Evolutionary conservation across 2,329 filamentous ascomycete genomes (phyloP), one percentile per base, ranked within the genome.

Genomic region (Cladosporium sp.): DNA sequence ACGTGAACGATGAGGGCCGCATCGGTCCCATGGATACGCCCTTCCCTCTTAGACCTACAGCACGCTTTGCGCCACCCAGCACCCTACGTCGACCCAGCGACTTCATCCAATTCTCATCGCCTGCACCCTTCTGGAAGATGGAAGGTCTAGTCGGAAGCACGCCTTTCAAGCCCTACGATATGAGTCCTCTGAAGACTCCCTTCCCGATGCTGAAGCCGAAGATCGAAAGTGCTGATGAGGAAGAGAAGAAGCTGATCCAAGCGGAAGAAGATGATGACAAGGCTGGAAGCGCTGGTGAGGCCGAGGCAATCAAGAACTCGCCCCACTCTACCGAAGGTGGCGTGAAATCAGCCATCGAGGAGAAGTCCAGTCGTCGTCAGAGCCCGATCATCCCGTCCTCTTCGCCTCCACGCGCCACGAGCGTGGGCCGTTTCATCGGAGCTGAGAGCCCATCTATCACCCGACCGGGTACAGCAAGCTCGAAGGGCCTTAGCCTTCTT

Each of bases 81-180:
- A 94, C 91, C 6, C 88, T 90, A 5, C 90, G 93, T 74, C 84
- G 91, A 64, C 92, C 92, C 11, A 93, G 90, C 74, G 90, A 93
- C 73, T 91, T 92, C 76, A 92, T 94, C 86, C 91, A 91, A 36
- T 93, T 92, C 54, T 92, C 89, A 71, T 93, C 90, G 34, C 92
- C 92, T 0, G 92, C 92, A 0, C 91, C 91, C 0, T 95, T 96
- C 77, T 96, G 92, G 92, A 93, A 91, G 76, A 95, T 91, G 77
- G 88, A 90, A 48, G 90, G 93, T 69, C 85, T 92, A 66, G 86
- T 86, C 28, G 91, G 88, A 76, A 93, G 91, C 1, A 91, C 91
- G 1, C 80, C 91, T 8, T 79, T 78, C 67, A 76, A 76, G 58
- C 74, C 76, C n/a, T 76, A 74, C 62, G 76, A 78, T 63, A 70